Conservation (phyloP, 2,329 filamentous ascomycete genomes). For the Venturia oleaginea region DNA sequence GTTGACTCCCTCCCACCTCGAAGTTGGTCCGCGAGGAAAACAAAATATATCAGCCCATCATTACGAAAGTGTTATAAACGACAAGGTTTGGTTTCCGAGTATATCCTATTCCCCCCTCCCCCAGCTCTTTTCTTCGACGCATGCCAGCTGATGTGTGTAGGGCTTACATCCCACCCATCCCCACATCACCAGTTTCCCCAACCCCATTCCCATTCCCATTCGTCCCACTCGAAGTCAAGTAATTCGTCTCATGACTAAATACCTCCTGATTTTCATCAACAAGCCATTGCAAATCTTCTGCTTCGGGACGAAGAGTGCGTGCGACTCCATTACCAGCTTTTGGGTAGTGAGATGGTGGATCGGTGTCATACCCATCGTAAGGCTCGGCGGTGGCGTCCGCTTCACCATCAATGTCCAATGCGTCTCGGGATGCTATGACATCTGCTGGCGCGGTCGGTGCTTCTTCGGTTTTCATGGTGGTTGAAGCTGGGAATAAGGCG, state of each 20-base stretch:
- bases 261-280: slow-evolving; percentile 51
- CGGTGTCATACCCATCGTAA: slow-evolving; percentile 46
- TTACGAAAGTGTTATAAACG: too few species aligned
- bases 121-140: not conserved
- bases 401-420: slow-evolving; percentile 23
- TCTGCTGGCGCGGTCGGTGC: slow-evolving; percentile 19
- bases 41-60: too few species aligned
- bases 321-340: slow-evolving; percentile 52
- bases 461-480: slow-evolving; percentile 16
- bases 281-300: slow-evolving; percentile 52
- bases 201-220: slow-evolving; percentile 1
- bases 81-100: not conserved
- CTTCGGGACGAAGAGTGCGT: slow-evolving; percentile 44
- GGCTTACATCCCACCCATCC: not conserved
- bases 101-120: not conserved
- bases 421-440: not conserved
- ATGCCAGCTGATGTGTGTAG: not conserved
- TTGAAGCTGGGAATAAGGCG: slow-evolving; percentile 47
- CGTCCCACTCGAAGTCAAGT: not conserved
- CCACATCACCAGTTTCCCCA: not conserved
- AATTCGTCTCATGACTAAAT: slow-evolving; percentile 40
- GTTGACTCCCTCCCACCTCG: too few species aligned
- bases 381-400: slow-evolving; percentile 24
- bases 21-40: too few species aligned
- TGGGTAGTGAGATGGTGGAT: slow-evolving; percentile 50